phyloP scores from a whole-genome alignment of 306 rosid species.

The Luffa aegyptiaca region DNA sequence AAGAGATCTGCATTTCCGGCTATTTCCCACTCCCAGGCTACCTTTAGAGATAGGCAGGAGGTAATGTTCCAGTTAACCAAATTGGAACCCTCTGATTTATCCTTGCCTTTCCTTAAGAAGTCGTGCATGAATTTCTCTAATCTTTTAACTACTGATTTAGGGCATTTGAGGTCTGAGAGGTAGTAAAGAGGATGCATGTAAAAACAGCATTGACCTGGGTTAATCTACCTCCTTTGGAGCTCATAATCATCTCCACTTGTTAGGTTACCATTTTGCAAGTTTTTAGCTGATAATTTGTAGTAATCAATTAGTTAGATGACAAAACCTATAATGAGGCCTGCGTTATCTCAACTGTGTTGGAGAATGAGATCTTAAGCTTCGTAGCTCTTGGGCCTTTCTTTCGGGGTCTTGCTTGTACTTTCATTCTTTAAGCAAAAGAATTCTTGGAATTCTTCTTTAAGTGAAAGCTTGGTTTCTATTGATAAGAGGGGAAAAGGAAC shows the following conservation, averaged over 20 bases:
- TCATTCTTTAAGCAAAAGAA: background rate
- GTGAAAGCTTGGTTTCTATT: background rate
- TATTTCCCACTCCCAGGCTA: background rate
- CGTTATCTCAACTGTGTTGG: background rate
- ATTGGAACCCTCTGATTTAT: background rate
- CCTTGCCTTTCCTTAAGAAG: background rate
- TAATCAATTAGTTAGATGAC: background rate
- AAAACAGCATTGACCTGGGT: too few species aligned
- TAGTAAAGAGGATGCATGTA: background rate
- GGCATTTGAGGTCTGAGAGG: background rate
- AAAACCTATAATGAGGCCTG: background rate
- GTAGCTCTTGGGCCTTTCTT: background rate
- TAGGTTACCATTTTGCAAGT: too few species aligned
- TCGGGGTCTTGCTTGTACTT: background rate
- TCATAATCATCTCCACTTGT: too few species aligned
- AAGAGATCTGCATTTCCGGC: background rate
- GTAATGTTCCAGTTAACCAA: background rate
- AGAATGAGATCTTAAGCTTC: background rate
- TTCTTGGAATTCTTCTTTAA: too few species aligned
- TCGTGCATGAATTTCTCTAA: background rate
- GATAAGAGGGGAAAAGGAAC: background rate
- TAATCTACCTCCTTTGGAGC: too few species aligned
- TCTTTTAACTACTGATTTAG: background rate
- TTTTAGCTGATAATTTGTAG: background rate
- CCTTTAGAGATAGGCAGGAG: background rate